A percentile compares a stretch with the other conserved stretches of the same genome.
Evolutionary conservation across 2,329 filamentous ascomycete species (phyloP).

Genomic region (Cytospora piceicola): DNA sequence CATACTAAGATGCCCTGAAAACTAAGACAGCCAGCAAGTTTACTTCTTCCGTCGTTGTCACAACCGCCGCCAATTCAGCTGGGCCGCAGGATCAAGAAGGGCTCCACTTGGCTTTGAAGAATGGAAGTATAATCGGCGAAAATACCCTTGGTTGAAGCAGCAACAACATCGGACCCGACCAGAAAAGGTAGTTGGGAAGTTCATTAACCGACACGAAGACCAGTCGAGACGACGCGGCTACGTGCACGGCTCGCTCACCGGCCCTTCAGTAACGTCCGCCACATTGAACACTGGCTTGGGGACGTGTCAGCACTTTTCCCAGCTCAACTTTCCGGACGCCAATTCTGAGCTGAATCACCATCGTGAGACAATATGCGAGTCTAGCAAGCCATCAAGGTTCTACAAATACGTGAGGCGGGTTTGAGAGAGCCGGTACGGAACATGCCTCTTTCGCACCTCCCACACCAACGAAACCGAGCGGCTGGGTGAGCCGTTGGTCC

Average conservation of each 20-base stretch:
- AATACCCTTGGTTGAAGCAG: neutral
- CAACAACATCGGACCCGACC: neutral
- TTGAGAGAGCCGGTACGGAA: slow-evolving; percentile 22
- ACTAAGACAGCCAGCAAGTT: slow-evolving; percentile 7
- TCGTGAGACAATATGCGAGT: slow-evolving; percentile 19
- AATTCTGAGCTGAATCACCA: slow-evolving; percentile 14
- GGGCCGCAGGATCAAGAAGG: neutral
- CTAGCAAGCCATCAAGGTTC: slow-evolving; percentile 6
- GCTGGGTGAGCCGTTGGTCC: slow-evolving; percentile 23
- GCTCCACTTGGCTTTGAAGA: neutral
- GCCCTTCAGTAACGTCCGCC: neutral
- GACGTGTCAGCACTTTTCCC: neutral
- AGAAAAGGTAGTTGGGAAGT: neutral
- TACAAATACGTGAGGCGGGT: neutral
- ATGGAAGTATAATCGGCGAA: neutral
- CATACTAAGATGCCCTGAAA: slow-evolving; percentile 6
- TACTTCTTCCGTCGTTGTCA: neutral
- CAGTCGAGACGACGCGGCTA: neutral
- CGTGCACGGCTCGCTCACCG: neutral
- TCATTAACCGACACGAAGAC: neutral
- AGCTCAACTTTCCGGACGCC: neutral
- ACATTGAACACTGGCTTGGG: neutral
- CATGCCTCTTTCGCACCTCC: slow-evolving; percentile 9
- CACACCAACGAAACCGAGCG: slow-evolving; percentile 18
- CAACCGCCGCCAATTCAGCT: slow-evolving; percentile 16